phyloP scores from a whole-genome alignment of 73 alveolate genomes.

The Tetrahymena elliotti region DNA sequence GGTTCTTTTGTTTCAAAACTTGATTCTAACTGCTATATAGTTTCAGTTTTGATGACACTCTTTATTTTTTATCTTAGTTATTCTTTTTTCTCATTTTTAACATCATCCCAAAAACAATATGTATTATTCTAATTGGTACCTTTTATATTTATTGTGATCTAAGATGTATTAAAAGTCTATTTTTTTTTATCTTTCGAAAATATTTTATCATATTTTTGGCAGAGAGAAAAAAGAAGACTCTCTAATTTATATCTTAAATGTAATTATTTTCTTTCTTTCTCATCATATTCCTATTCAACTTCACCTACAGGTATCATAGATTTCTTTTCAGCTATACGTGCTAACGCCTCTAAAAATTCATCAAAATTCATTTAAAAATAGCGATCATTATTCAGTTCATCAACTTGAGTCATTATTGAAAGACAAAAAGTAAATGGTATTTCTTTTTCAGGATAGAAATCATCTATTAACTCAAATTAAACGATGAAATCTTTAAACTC shows the following conservation, averaged over 20 bases:
- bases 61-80: not conserved
- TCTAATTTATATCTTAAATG: not conserved
- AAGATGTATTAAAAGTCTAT: not conserved
- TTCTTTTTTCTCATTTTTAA: not conserved
- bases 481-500: conserved; percentile 31
- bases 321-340: conserved; percentile 54
- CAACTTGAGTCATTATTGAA: conserved; percentile 48
- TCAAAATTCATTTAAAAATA: conserved; percentile 49
- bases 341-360: conserved; percentile 59
- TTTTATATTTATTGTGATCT: not conserved
- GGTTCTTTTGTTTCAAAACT: not conserved
- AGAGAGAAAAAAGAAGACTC: not conserved
- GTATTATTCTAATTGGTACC: not conserved
- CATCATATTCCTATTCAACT: not conserved
- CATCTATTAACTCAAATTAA: conserved; percentile 24
- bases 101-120: not conserved
- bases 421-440: conserved; percentile 20
- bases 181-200: not conserved
- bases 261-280: not conserved
- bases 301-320: not conserved
- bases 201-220: not conserved
- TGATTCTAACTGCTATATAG: not conserved
- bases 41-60: not conserved
- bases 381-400: conserved; percentile 39
- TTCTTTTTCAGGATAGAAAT: conserved; percentile 34